Evolutionary conservation across 805 yeast genomes (phyloP).

Genomic region (Pichia kluyveri): DNA sequence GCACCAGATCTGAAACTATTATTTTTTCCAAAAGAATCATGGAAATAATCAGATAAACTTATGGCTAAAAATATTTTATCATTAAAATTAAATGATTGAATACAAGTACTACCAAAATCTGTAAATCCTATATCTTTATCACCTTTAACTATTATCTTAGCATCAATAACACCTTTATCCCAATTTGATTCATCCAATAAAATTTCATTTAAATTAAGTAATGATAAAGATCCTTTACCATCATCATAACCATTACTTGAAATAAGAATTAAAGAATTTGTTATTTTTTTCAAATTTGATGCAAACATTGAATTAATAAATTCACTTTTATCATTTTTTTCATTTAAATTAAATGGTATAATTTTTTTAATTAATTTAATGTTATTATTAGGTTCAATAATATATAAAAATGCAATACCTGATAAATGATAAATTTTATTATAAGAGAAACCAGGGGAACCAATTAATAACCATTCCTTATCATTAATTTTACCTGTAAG

Average conservation of each 20-base stretch:
- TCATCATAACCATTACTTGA: conserved; percentile 26
- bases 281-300: conserved; percentile 5
- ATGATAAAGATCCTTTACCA: conserved; percentile 42
- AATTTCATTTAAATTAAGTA: conserved; percentile 18
- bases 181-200: neutral
- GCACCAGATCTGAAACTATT: neutral
- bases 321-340: neutral
- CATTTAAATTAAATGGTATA: conserved; percentile 6
- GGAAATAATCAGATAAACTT: conserved; percentile 25
- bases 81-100: conserved; percentile 22
- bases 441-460: conserved; percentile 22
- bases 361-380: conserved; percentile 12
- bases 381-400: neutral
- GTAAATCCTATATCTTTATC: conserved; percentile 25
- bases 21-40: neutral
- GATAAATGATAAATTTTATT: conserved; percentile 23
- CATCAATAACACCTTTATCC: neutral
- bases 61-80: conserved; percentile 22
- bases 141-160: conserved; percentile 15
- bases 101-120: conserved; percentile 33
- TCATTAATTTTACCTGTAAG: conserved; percentile 14
- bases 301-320: conserved; percentile 17
- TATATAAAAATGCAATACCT: conserved; percentile 32
- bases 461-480: conserved; percentile 22
- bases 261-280: conserved; percentile 22